Evolutionary conservation across 176 grass and related monocot species (phyloP), one percentile per base, ranked within the genome.

Genomic region (Carex parvula): DNA sequence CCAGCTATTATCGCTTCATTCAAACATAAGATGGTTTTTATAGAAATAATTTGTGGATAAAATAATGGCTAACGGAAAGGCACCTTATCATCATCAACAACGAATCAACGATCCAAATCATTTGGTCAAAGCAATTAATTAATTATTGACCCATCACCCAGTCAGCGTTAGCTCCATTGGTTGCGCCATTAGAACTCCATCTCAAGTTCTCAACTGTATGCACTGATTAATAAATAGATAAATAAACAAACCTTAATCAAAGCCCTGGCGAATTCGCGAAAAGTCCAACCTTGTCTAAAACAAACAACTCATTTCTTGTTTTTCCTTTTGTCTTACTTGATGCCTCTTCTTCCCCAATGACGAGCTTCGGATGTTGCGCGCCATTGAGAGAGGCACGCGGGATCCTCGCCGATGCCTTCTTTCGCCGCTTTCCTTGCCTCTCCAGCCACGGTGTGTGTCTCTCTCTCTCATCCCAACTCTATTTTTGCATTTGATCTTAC

Each of bases 371-470:
- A 71, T 88, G 57, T 18, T 84, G 70, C 42, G 44, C 18, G 8
- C 39, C 81, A 10, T 39, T 78, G 1, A 21, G 44, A 79, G 86
- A 88, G 86, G 44, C 81, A 53, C 60, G 53, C 26, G 67, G 61
- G 7, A 37, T 60, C 81, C 58, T 83, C 41, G 59, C 41, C 55
- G 68, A 16, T 39, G 37, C 61, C 60, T 83, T 78, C 57, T 41
- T 76, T 29, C 52, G 57, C 26, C 64, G 82, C 53, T 73, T 88
- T 13, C 87, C 87, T 68, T 88, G 82, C 74, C 64, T 88, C 52
- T 50, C 44, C 13, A 70, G 70, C 41, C 56, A 63, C 0, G 55
- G 87, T 85, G n/a, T n/a, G n/a, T n/a, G n/a, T n/a, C n/a, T n/a
- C 42, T 63, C 11, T 61, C 41, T 35, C 15, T 63, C 22, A 4